Evolutionary conservation across 2,329 filamentous ascomycete genomes (phyloP).

Genomic region (Madurella fahalii): DNA sequence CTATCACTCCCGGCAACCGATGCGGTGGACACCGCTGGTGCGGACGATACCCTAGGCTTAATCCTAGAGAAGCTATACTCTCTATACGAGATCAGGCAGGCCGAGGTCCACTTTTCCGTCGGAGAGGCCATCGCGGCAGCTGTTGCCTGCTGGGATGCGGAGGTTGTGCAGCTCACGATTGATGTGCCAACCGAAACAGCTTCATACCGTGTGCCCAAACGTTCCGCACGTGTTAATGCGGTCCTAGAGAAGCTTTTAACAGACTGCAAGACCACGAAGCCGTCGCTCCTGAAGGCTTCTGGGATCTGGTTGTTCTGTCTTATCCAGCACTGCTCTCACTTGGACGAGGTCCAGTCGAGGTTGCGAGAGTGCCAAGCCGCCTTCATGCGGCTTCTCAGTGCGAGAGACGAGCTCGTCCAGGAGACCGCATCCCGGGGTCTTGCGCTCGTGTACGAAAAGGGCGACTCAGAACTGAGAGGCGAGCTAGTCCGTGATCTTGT

Average conservation of each 20-base stretch:
- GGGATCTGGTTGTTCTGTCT: slow-evolving; percentile 93
- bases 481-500: slow-evolving; percentile 85
- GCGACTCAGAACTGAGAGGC: slow-evolving; percentile 73
- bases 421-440: slow-evolving; percentile 90
- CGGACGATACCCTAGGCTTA: slow-evolving; percentile 40
- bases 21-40: slow-evolving; percentile 32
- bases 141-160: slow-evolving; percentile 77
- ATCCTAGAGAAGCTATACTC: slow-evolving; percentile 67
- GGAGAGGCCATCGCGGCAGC: slow-evolving; percentile 82
- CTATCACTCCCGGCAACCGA: slow-evolving; percentile 47
- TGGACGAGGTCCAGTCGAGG: slow-evolving; percentile 67
- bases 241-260: slow-evolving; percentile 69
- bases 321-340: slow-evolving; percentile 82
- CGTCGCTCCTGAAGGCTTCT: slow-evolving; percentile 83
- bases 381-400: slow-evolving; percentile 82
- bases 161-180: slow-evolving; percentile 67
- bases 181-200: slow-evolving; percentile 59
- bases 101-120: slow-evolving; percentile 84
- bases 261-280: slow-evolving; percentile 81
- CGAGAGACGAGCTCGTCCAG: slow-evolving; percentile 90
- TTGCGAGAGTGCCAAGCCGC: slow-evolving; percentile 77
- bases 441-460: slow-evolving; percentile 90
- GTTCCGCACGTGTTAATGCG: slow-evolving; percentile 41
- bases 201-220: slow-evolving; percentile 33
- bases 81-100: slow-evolving; percentile 78